phyloP scores from a whole-genome alignment of 1,284 basidiomycete genomes.

The Ustilago tritici region DNA sequence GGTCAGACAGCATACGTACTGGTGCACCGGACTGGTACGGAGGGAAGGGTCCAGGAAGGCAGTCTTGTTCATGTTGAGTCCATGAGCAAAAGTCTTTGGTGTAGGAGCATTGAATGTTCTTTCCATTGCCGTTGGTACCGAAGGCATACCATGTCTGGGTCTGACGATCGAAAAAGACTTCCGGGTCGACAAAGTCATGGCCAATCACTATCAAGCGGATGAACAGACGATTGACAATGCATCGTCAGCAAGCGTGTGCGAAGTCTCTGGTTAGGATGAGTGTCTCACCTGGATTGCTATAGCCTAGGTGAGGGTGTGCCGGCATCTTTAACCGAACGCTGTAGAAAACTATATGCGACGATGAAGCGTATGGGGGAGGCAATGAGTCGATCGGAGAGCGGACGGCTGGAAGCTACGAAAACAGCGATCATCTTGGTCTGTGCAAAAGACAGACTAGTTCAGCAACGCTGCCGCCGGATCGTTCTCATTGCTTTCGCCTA shows the following conservation, averaged over 20 bases:
- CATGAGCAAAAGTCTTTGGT: conserved; percentile 56
- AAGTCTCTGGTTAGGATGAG: not conserved
- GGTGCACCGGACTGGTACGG: conserved; percentile 40
- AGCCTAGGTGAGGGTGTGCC: conserved; percentile 54
- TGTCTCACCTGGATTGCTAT: conserved; percentile 47
- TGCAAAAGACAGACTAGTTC: not conserved
- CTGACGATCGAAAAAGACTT: conserved; percentile 48
- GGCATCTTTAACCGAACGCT: conserved; percentile 26
- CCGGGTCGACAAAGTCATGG: conserved; percentile 60
- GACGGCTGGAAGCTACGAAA: not conserved
- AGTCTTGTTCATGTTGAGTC: conserved; percentile 50
- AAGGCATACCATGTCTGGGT: conserved; percentile 51
- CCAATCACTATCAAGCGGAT: conserved; percentile 23
- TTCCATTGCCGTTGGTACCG: conserved; percentile 57
- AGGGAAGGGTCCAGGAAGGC: conserved; percentile 51
- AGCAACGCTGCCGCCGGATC: not conserved
- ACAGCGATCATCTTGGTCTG: not conserved
- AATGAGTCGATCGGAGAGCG: not conserved
- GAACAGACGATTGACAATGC: not conserved
- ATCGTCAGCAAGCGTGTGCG: too few species aligned
- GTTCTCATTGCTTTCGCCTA: not conserved
- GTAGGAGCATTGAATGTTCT: conserved; percentile 54
- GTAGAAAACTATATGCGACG: not conserved
- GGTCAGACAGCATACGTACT: conserved; percentile 13
- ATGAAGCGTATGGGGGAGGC: not conserved